A percentile compares a stretch with the other conserved stretches of the same genome.
Evolutionary conservation across 2,329 filamentous ascomycete species (phyloP).

Genomic region (Metarhizium robertsii): DNA sequence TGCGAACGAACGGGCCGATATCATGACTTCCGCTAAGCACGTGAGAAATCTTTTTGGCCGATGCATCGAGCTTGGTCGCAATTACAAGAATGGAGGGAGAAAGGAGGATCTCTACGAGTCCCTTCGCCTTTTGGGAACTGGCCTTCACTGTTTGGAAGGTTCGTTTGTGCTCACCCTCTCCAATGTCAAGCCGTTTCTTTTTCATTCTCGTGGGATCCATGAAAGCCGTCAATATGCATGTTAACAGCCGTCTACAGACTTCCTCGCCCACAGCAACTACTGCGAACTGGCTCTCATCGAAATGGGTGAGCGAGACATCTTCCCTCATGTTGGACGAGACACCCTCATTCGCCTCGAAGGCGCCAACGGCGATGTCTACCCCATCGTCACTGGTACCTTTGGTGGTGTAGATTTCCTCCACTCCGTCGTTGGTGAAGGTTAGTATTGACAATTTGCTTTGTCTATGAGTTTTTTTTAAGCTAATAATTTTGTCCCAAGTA

Average conservation of each 20-base stretch:
- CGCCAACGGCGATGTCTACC: constrained; percentile 59
- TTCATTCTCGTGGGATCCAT: background rate
- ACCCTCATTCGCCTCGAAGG: constrained; percentile 64
- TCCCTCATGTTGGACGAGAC: constrained; percentile 74
- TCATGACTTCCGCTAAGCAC: constrained; percentile 73
- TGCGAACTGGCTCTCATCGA: constrained; percentile 81
- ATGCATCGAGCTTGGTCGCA: constrained; percentile 72
- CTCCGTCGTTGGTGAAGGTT: constrained; percentile 64
- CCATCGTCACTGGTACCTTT: constrained; percentile 83
- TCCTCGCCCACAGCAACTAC: constrained; percentile 90
- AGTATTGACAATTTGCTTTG: constrained; percentile 4
- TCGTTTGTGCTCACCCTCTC: constrained; percentile 9
- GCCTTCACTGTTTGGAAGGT: constrained; percentile 79
- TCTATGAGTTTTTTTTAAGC: background rate
- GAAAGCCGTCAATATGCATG: background rate
- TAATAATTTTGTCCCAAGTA: constrained; percentile 34
- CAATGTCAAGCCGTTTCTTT: constrained; percentile 1
- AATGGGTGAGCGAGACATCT: constrained; percentile 69
- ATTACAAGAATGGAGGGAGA: constrained; percentile 49
- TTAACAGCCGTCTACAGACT: constrained; percentile 45
- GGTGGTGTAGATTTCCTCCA: constrained; percentile 92
- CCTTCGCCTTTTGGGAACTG: constrained; percentile 77
- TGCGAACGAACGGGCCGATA: constrained; percentile 67
- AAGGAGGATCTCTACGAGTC: constrained; percentile 77
- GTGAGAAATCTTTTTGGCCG: constrained; percentile 63